Evolutionary conservation across 1,284 basidiomycete genomes (phyloP).

Genomic region (Leccinum subrobustum): DNA sequence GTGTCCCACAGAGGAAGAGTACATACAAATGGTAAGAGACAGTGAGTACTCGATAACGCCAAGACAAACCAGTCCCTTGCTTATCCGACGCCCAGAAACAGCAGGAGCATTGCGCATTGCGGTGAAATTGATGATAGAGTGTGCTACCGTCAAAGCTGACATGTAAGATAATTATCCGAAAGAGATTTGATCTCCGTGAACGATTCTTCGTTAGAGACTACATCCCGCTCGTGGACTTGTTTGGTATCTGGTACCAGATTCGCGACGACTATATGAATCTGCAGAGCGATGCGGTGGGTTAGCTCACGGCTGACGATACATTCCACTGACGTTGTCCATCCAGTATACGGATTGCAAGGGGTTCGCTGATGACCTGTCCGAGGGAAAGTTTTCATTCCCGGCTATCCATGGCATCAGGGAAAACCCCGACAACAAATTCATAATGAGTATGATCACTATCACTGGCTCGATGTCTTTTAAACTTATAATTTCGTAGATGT

Average conservation of each 20-base stretch:
- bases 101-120: constrained; percentile 91
- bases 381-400: constrained; percentile 97
- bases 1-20: constrained; percentile 83
- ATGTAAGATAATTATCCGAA: constrained; percentile 43
- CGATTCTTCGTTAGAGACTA: constrained; percentile 60
- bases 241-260: constrained; percentile 95
- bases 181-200: background rate
- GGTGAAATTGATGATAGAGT: constrained; percentile 95
- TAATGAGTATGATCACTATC: constrained; percentile 65
- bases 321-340: background rate
- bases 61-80: background rate
- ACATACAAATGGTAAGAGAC: constrained; percentile 81
- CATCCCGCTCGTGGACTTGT: constrained; percentile 88
- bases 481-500: constrained; percentile 54
- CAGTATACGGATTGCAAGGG: constrained; percentile 91
- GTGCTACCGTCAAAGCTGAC: constrained; percentile 55
- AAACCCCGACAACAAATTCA: constrained; percentile 68
- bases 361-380: constrained; percentile 91
- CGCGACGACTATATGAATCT: constrained; percentile 97
- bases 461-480: background rate
- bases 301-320: background rate
- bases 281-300: constrained; percentile 70
- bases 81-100: constrained; percentile 63
- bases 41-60: constrained; percentile 45
- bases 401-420: constrained; percentile 85